Evolutionary conservation across 768 basidiomycete species (phyloP), one percentile per base, ranked within the genome.

Genomic region (Omphalotus guepiniiformis): DNA sequence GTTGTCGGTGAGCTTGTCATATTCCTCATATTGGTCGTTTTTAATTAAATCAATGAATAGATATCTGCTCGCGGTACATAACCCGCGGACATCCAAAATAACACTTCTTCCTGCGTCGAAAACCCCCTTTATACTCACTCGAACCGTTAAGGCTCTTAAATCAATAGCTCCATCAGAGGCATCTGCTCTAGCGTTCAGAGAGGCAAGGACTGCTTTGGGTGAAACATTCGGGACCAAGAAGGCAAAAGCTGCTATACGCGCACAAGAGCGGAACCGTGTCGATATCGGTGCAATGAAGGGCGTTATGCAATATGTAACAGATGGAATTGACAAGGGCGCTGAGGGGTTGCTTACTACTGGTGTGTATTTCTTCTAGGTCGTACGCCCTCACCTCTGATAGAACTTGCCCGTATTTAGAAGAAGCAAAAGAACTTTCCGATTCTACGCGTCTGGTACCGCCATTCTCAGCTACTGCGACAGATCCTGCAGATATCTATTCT

Each of bases 181-280:
- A 6, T 64, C 71, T 7, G 67, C 78, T 40, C 55, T 72, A 39
- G 76, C 82, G 49, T 81, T 77, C 48, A 67, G 76, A 32, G 75
- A 83, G 42, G 85, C 84, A 13, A 76, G 84, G 34, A 88, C 79
- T 46, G 73, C 79, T n/a, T 78, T 99, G 1, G 93, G 95, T 26
- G 85, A 93, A 63, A 80, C 88, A 1, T 99, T 99, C 54, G 95
- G 95, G 18, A 95, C 93, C 21, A 90, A 93, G 69, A 98, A 96
- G 62, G 91, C 93, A 37, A 87, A 91, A 63, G 79, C 81, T 8
- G 83, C 81, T 23, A 93, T 97, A 59, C 79, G 79, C 43, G 87
- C 92, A 3, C 79, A 78, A 44, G 93, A 94, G 65, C 79, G 95
- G 53, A 95, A 94, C 67, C 83, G 83, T 62, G 83, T 99, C 29